phyloP scores from a whole-genome alignment of 2,329 filamentous ascomycete species.

The Coleophoma cylindrospora region DNA sequence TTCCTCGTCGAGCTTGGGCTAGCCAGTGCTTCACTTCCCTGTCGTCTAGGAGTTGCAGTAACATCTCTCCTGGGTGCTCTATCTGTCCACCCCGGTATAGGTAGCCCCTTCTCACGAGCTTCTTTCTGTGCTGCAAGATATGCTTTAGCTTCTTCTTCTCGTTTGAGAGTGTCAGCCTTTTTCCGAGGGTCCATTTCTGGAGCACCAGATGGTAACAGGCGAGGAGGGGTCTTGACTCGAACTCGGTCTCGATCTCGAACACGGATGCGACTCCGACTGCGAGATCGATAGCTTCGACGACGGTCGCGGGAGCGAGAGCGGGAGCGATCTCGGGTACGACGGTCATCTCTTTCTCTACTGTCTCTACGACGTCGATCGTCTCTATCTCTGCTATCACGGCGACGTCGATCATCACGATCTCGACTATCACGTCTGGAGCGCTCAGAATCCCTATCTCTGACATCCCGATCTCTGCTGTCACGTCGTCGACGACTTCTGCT shows the following conservation, averaged over 20 bases:
- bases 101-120: constrained; percentile 52
- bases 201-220: constrained; percentile 3
- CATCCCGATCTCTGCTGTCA: constrained; percentile 12
- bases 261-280: constrained; percentile 14
- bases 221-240: constrained; percentile 7
- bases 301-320: constrained; percentile 10
- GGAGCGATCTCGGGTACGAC: constrained; percentile 15
- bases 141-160: constrained; percentile 59
- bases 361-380: constrained; percentile 16
- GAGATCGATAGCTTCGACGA: constrained; percentile 17
- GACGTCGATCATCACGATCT: constrained; percentile 12
- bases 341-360: constrained; percentile 20
- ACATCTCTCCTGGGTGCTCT: constrained; percentile 7
- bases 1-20: constrained; percentile 20
- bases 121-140: constrained; percentile 59
- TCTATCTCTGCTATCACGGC: constrained; percentile 16
- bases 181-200: constrained; percentile 36
- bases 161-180: constrained; percentile 54
- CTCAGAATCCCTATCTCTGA: constrained; percentile 14
- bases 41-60: constrained; percentile 8
- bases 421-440: constrained; percentile 17
- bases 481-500: constrained; percentile 5
- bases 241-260: constrained; percentile 11
- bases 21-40: constrained; percentile 11
- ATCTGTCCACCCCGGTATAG: constrained; percentile 39